These are phyloP conservation scores for Fraxinus xanthoxyloides DNA, from an alignment of 305 asterid species.

Conservation along the genomic window DNA sequence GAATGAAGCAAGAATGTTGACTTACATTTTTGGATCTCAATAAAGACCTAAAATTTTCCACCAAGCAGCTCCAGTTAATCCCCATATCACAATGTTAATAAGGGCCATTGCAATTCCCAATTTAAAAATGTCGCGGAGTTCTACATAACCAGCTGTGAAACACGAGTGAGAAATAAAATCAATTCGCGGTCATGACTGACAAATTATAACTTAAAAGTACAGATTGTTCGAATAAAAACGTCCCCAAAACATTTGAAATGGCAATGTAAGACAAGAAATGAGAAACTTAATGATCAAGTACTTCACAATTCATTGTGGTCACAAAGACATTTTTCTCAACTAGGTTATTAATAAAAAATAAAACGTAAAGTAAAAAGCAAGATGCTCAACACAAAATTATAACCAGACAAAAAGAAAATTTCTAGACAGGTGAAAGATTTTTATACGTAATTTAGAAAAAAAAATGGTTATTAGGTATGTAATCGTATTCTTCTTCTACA, in stretches of 20 bases:
- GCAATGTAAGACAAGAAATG: neutral
- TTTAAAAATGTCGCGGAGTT: slow-evolving; percentile 46
- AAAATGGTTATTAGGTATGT: neutral
- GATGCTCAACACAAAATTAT: neutral
- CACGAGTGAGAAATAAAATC: neutral
- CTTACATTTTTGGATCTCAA: slow-evolving; percentile 30
- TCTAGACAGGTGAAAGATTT: neutral
- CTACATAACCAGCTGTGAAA: slow-evolving; percentile 64
- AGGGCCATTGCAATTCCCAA: slow-evolving; percentile 58
- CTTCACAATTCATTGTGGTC: too few species aligned
- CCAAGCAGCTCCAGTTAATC: slow-evolving; percentile 63
- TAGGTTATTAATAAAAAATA: neutral
- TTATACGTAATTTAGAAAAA: neutral
- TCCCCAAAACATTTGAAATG: neutral
- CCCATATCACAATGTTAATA: slow-evolving; percentile 53
- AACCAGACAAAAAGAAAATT: neutral
- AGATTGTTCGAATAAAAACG: neutral
- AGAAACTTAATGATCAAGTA: too few species aligned
- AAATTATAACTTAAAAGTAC: neutral
- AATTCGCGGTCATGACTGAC: neutral
- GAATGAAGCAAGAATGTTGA: neutral
- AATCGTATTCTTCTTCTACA: neutral
- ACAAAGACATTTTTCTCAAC: neutral
- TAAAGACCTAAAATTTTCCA: slow-evolving; percentile 77
- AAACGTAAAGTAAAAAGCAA: neutral